Conservation (phyloP, 2,329 filamentous ascomycete species). For the Aspergillus aculeatus region DNA sequence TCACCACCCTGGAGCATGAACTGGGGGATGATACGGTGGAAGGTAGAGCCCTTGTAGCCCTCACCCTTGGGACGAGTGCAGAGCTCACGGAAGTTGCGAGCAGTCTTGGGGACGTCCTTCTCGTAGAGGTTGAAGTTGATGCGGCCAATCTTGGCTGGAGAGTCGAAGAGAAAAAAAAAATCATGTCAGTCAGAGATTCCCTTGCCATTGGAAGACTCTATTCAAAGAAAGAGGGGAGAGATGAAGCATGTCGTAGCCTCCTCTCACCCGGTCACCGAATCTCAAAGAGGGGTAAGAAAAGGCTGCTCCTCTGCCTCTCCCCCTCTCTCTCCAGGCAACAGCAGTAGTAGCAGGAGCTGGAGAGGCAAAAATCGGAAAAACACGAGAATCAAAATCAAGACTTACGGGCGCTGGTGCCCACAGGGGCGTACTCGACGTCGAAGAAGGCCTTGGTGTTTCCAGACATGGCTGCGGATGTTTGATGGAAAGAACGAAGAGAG, state of each 20-base stretch:
- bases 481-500: constrained; percentile 56
- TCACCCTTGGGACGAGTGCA: constrained; percentile 79
- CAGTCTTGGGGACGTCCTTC: constrained; percentile 82
- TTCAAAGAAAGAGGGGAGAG: background rate
- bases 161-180: constrained; percentile 17
- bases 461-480: constrained; percentile 71
- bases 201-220: constrained; percentile 1
- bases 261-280: background rate
- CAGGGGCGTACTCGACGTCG: constrained; percentile 63
- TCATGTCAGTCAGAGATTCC: constrained; percentile 24
- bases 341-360: background rate
- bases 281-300: constrained; percentile 9
- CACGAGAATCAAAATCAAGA: constrained; percentile 12
- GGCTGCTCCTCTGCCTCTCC: constrained; percentile 10
- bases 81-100: constrained; percentile 79
- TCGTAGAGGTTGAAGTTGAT: constrained; percentile 90
- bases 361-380: constrained; percentile 15
- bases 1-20: constrained; percentile 98
- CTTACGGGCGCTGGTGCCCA: constrained; percentile 30
- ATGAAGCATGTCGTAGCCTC: background rate
- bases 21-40: constrained; percentile 89
- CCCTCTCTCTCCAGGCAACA: background rate
- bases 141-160: constrained; percentile 68
- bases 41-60: constrained; percentile 77
- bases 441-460: constrained; percentile 66